phyloP scores from a whole-genome alignment of 108 stramenopile species.

The Skeletonema tropicum region DNA sequence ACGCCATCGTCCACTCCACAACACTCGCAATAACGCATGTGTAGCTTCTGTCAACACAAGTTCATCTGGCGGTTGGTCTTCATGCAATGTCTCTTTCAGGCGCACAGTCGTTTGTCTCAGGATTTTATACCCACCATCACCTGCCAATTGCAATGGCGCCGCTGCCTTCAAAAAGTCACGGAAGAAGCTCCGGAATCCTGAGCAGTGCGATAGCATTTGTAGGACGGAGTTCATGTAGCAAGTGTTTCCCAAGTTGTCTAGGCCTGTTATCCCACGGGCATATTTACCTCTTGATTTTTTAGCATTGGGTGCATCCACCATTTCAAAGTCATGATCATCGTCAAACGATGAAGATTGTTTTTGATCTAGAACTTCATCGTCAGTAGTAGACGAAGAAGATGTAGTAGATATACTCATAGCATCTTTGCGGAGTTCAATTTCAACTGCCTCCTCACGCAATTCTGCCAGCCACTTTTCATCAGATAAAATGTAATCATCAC shows the following conservation, averaged over 20 bases:
- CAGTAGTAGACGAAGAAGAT: conserved; percentile 1
- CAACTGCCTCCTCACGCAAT: conserved; percentile 34
- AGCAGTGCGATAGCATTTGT: conserved; percentile 70
- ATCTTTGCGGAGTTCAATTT: conserved; percentile 32
- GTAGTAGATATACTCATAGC: conserved; percentile 8
- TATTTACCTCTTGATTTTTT: conserved; percentile 11
- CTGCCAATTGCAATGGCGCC: conserved; percentile 40
- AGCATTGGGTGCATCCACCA: conserved; percentile 6
- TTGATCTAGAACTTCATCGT: conserved; percentile 16
- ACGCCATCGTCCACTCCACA: conserved; percentile 52
- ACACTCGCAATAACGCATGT: conserved; percentile 47
- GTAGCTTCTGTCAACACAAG: conserved; percentile 54
- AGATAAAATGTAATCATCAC: conserved; percentile 52
- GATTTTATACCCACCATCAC: conserved; percentile 28
- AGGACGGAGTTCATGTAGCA: conserved; percentile 86
- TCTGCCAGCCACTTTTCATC: conserved; percentile 42
- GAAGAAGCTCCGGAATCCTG: conserved; percentile 45
- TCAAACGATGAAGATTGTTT: conserved; percentile 11
- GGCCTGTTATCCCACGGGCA: conserved; percentile 63
- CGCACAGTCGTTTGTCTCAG: conserved; percentile 39
- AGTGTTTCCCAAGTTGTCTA: conserved; percentile 86
- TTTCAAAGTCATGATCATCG: conserved; percentile 46
- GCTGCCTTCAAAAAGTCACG: conserved; percentile 37
- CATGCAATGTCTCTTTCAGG: conserved; percentile 36
- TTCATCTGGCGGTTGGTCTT: conserved; percentile 36